These are phyloP conservation scores for Xanthoconium separans DNA, from an alignment of 1,284 basidiomycete genomes.

Conservation along the genomic window DNA sequence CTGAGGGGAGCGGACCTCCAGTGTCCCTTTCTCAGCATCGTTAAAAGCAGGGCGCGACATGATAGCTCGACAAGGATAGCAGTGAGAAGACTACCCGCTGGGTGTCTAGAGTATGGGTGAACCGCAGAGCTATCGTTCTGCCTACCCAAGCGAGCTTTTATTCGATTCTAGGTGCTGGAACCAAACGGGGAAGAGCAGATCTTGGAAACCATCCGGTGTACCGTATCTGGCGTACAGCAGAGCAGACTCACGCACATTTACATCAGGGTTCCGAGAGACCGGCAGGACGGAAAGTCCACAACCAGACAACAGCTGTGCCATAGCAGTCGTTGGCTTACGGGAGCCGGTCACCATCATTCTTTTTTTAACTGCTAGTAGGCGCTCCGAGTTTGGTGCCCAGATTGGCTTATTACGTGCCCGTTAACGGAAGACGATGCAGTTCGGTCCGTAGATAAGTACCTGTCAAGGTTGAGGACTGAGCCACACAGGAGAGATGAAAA, in stretches of 20 bases:
- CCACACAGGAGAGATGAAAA: not conserved
- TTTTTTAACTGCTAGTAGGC: not conserved
- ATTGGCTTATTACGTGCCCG: not conserved
- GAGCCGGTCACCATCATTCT: constrained; percentile 10
- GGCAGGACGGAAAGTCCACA: not conserved
- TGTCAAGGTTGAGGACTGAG: not conserved
- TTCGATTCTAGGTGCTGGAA: constrained; percentile 4
- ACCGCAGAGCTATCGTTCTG: not conserved
- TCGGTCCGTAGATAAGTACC: not conserved
- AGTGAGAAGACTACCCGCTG: constrained; percentile 17
- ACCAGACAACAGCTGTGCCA: constrained; percentile 4
- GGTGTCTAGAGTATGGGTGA: constrained; percentile 16
- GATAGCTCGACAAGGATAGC: constrained; percentile 3
- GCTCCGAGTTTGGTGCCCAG: not conserved
- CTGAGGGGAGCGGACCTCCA: constrained; percentile 39
- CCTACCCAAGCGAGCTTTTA: constrained; percentile 20
- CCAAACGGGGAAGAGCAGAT: constrained; percentile 15
- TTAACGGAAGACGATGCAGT: not conserved
- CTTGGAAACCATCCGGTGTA: constrained; percentile 18
- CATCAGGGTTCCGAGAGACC: constrained; percentile 13
- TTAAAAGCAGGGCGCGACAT: constrained; percentile 43
- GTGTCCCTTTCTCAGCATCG: constrained; percentile 59
- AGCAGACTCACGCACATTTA: constrained; percentile 10
- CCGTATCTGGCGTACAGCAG: not conserved
- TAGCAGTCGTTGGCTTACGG: constrained; percentile 6